These are phyloP conservation scores for Ceriops decandra DNA, from an alignment of 345 rosid species.

Conservation along the genomic window DNA sequence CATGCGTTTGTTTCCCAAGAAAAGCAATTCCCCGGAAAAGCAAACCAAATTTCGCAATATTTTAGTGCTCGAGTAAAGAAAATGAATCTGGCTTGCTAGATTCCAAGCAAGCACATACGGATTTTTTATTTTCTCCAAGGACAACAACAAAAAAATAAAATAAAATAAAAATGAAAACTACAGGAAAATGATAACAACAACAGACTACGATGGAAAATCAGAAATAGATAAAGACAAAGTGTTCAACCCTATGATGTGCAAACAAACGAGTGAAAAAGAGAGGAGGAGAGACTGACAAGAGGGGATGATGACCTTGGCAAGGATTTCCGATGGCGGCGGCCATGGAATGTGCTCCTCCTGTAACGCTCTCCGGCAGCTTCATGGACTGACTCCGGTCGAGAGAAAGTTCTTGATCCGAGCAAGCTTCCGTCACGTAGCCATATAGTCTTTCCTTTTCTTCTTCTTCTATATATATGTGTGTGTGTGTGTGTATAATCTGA, in stretches of 20 bases:
- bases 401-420: no score
- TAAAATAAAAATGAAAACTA: constrained; percentile 7
- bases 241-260: not conserved
- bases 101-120: not conserved
- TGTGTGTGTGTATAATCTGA: no score
- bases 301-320: constrained; percentile 38
- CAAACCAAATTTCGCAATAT: not conserved
- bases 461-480: no score
- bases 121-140: no score
- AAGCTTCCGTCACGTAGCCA: no score
- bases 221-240: not conserved
- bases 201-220: no score
- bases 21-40: constrained; percentile 5
- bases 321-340: constrained; percentile 14
- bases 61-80: no score
- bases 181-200: not conserved
- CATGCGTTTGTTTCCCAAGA: constrained; percentile 12
- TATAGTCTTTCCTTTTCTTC: no score
- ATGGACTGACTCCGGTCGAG: constrained; percentile 10
- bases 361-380: constrained; percentile 42
- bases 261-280: not conserved
- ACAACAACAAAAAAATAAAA: not conserved
- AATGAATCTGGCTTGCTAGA: not conserved
- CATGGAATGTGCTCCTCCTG: constrained; percentile 29
- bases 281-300: not conserved